Evolutionary conservation across 2,329 filamentous ascomycete species (phyloP), one percentile per base, ranked within the genome.

Genomic region (Claviceps monticola): DNA sequence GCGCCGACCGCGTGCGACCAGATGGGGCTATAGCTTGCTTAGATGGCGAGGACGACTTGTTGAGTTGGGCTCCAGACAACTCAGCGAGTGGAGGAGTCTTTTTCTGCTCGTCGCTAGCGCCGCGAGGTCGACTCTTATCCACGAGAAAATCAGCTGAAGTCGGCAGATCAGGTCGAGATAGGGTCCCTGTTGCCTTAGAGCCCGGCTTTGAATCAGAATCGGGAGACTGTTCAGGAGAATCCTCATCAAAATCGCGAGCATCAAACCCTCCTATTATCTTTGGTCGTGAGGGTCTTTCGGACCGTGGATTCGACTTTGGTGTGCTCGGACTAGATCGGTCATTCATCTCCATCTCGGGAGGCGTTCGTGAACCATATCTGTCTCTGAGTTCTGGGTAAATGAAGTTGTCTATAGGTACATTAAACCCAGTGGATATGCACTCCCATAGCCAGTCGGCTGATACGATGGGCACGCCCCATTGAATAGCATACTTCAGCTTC

Each of bases 381-480:
- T 69, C 64, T 48, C 64, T 67, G 29, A 79, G 60, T 54, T 75
- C 71, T 0, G 72, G 65, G 51, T 75, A 78, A 52, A 78, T 60
- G 49, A 68, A 79, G 6, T 64, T 58, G 41, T 72, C 68, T 44
- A 74, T 63, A 1, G 76, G 72, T 2, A 71, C 64, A 3, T 70
- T 67, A 55, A 59, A 69, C 5, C 78, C 78, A 0, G 70, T 78
- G 60, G 74, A 72, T 49, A 96, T 81, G 57, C 86, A 93, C 49
- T 83, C 77, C 83, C 86, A 93, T 2, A 98, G 72, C 93, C 93
- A 98, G 21, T 84, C 79, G 17, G 80, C 79, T 7, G 78, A 78
- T 11, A 97, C 86, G n/a, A 91, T 80, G 2, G 89, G 87, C 11
- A 97, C 84, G 4, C 76, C 76, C 74, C 86, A 87, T 59, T 83